Evolutionary conservation across 129 eudicot genomes (phyloP).

Genomic region (Pseudognaphalium luteoalbum): DNA sequence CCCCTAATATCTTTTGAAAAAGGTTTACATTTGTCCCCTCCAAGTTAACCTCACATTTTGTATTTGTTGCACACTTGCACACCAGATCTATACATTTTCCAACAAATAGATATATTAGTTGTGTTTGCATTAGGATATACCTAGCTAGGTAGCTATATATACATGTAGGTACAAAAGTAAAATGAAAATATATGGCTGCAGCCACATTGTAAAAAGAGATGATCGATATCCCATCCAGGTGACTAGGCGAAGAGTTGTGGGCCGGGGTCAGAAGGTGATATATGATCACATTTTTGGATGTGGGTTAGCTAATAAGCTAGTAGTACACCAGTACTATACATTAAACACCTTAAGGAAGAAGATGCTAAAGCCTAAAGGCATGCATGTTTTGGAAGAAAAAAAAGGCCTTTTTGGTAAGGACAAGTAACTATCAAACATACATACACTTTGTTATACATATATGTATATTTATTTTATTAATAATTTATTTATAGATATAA

Average conservation of each 20-base stretch:
- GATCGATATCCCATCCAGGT: background rate
- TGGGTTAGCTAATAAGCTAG: constrained; percentile 1
- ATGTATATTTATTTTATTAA: no score
- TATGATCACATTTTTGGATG: background rate
- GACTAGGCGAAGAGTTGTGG: constrained; percentile 15
- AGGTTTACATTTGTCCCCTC: background rate
- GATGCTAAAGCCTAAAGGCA: constrained; percentile 25
- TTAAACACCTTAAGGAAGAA: constrained; percentile 7
- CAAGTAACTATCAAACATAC: constrained; percentile 27
- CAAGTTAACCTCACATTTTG: background rate
- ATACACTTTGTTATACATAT: constrained; percentile 24
- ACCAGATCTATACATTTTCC: no score
- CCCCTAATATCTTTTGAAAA: no score
- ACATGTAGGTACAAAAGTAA: constrained; percentile 10
- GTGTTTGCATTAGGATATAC: background rate
- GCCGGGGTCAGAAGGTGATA: background rate
- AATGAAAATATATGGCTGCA: background rate
- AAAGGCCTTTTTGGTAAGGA: background rate
- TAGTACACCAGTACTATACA: background rate
- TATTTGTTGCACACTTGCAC: no score
- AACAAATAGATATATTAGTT: background rate
- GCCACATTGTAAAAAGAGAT: background rate
- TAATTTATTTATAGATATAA: no score
- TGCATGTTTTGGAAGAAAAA: constrained; percentile 13
- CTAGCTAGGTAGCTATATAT: background rate